Evolutionary conservation across 2,329 filamentous ascomycete genomes (phyloP).

Genomic region (Talaromyces sp.): DNA sequence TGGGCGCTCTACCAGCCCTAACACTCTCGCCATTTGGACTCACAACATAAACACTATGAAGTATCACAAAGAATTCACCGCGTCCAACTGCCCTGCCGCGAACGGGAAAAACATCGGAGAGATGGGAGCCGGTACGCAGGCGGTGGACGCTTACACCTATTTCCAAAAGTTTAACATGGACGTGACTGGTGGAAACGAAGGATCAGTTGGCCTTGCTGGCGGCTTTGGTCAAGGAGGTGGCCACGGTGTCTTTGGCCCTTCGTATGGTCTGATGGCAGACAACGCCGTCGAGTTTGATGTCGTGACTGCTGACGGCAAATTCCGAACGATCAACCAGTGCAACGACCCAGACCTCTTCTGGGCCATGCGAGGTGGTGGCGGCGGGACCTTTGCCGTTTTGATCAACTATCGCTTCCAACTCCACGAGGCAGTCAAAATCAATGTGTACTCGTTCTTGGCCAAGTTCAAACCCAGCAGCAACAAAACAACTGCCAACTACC

Average conservation of each 20-base stretch:
- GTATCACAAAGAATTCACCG: background rate
- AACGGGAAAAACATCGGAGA: slow-evolving; percentile 1
- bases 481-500: background rate
- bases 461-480: slow-evolving; percentile 1
- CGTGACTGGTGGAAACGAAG: slow-evolving; percentile 15
- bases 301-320: slow-evolving; percentile 4
- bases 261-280: slow-evolving; percentile 50
- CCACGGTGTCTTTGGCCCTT: slow-evolving; percentile 45
- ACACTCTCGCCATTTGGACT: slow-evolving; percentile 2
- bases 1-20: background rate
- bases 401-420: slow-evolving; percentile 39
- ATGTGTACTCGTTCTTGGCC: slow-evolving; percentile 8
- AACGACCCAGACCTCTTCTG: slow-evolving; percentile 41
- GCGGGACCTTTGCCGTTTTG: slow-evolving; percentile 43
- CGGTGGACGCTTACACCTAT: background rate
- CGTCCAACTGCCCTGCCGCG: background rate
- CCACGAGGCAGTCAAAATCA: slow-evolving; percentile 23
- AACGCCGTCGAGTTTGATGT: slow-evolving; percentile 47
- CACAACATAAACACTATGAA: background rate
- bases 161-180: slow-evolving; percentile 19
- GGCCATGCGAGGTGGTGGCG: slow-evolving; percentile 50
- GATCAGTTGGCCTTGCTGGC: slow-evolving; percentile 54
- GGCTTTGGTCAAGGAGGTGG: slow-evolving; percentile 59
- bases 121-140: background rate
- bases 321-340: slow-evolving; percentile 5